A percentile compares a stretch with the other conserved stretches of the same genome.
These are phyloP conservation scores for Naematelia encephala DNA, from an alignment of 768 basidiomycete species.

Conservation along the genomic window DNA sequence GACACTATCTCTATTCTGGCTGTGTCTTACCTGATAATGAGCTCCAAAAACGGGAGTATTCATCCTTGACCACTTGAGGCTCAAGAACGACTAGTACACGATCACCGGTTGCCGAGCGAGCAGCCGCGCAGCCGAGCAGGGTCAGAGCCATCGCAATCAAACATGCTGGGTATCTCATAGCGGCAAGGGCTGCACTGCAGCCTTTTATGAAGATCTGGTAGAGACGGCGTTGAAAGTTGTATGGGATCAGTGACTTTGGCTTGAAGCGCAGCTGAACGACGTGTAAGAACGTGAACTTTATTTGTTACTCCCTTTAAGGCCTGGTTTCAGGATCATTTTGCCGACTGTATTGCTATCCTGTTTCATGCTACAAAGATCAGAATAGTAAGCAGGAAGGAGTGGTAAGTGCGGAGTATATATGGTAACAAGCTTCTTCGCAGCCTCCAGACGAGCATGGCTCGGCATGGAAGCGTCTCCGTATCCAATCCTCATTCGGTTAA, in stretches of 20 bases:
- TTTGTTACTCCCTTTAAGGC: neutral
- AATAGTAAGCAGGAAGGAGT: no score
- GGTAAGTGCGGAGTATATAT: no score
- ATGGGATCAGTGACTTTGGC: neutral
- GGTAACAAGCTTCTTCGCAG: no score
- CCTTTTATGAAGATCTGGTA: neutral
- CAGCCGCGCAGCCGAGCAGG: constrained; percentile 15
- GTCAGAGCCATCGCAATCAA: constrained; percentile 5
- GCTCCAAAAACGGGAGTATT: constrained; percentile 79
- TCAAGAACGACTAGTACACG: constrained; percentile 79
- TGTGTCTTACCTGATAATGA: constrained; percentile 64
- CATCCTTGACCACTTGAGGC: constrained; percentile 60
- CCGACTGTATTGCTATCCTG: no score
- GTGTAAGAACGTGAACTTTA: neutral
- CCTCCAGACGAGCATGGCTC: no score
- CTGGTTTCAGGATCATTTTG: neutral
- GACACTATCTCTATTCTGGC: neutral
- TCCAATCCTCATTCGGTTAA: no score
- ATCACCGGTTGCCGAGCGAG: constrained; percentile 42
- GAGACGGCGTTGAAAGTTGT: no score
- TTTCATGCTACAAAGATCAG: no score
- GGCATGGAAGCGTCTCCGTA: no score
- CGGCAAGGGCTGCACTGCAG: neutral
- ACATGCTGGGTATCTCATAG: neutral
- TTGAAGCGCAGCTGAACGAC: neutral